Base-by-base conservation (phyloP, 495 filamentous ascomycete species). In the Penicilliopsis zonata region DNA sequence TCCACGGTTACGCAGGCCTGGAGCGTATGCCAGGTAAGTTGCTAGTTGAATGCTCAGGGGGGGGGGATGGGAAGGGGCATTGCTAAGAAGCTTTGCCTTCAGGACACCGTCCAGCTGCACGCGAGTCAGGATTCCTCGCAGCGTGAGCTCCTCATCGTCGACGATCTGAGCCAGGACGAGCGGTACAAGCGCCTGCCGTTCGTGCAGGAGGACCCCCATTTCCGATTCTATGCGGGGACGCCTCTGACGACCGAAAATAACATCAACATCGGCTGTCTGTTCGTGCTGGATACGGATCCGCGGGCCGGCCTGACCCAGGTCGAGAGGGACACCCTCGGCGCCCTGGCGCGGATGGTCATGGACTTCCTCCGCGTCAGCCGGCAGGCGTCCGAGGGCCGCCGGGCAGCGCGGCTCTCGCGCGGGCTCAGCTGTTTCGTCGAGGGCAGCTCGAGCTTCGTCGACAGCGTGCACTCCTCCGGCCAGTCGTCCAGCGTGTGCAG, bases 261-360 rank as follows among this genome's bases (percentile, higher is more conserved):
- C 7, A 70, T 82, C 43, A 75, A 78, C 16, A 77, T 87, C 40
- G 82, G 82, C 15, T 77, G 70, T 12, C 63, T 83, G 28, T 82
- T 76, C 33, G 60, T 84, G 9, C 44, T 82, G 4, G 80, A 85
- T 44, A 52, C 35, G 5, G 47, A 51, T 4, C 57, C 58, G 1
- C 63, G 59, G 3, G 38, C 59, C 26, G 47, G 45, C 2, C 34
- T 70, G 25, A 46, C 36, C 0, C 14, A 44, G 1, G 34, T 40
- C 18, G 59, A 70, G 29, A 57, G 53, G 35, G 55, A 58, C 15
- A 58, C 52, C 9, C 36, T 70, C 18, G 55, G 58, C 2, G 55
- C 57, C 7, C 50, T 82, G 37, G 65, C 74, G 0, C 40, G 49
- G 24, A 65, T 74, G 9, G 59, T 78, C 21, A 78, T 82, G 64